Base-by-base conservation (phyloP, 371 early-diverging fungal genomes). In the Saksenaea vasiformis region DNA sequence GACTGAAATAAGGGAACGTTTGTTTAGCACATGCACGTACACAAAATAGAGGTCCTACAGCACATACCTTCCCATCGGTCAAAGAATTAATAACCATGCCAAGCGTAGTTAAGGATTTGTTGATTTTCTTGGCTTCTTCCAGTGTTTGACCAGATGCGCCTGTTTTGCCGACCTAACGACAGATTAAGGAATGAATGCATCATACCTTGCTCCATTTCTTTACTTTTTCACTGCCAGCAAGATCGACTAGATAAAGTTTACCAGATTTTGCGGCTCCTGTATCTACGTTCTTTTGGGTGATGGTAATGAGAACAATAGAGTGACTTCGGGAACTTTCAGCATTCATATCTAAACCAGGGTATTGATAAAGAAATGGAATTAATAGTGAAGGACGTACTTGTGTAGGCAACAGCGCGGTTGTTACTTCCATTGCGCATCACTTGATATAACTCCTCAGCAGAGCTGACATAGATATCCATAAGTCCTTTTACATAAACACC, bases 71-170 rank as follows among this genome's bases (percentile, higher is more conserved):
- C 66, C 92, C 93, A 68, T 93, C 93, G 8, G 94, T 94, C 65
- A 99, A 84, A 28, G 97, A 91, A 75, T 96, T 97, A 71, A 99
- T 99, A 65, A 99, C 99, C 93, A 96, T 99, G 60, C 99, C 99
- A 11, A 99, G 86, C 0, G 96, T 93, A 5, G 95, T 93, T 24
- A 99, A 87, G 0, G 97, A 96, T 77, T 95, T 98, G 88, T 99
- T 99, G 79, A 99, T 99, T 80, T 96, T 97, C 76, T 97, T 97
- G 62, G 99, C 98, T 79, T 99, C 99, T 79, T 99, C 98, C 35
- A 99, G 82, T 5, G 98, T 95, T 70, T 96, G 95, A 27, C 99
- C 98, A 2, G 96, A 94, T 2, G 99, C 99, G 65, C 97, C 97
- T 22, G 99, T 99, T 78, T 97, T 95, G 53, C 94, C 94, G 31